phyloP scores from a whole-genome alignment of 2,329 filamentous ascomycete genomes.

The Alternaria panax region DNA sequence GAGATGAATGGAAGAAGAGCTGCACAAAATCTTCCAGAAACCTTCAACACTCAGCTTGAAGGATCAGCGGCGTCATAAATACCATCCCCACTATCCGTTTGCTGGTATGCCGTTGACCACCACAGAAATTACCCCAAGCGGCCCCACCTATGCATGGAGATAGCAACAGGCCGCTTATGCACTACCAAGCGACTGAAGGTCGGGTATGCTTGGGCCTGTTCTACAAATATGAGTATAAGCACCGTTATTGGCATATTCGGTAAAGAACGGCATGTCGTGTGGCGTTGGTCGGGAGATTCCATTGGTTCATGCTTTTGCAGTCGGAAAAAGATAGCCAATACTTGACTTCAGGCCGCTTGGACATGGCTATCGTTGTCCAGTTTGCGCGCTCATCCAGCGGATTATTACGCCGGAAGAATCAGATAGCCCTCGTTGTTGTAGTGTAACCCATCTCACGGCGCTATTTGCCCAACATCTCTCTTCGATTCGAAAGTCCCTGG shows the following conservation, averaged over 20 bases:
- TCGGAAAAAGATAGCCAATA: conserved; percentile 35
- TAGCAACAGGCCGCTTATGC: background rate
- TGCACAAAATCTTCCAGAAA: background rate
- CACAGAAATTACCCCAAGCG: conserved; percentile 9
- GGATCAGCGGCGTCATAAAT: conserved; percentile 9
- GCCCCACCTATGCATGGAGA: conserved; percentile 23
- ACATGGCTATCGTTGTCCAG: conserved; percentile 16
- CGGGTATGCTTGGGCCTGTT: background rate
- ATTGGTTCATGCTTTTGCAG: conserved; percentile 15
- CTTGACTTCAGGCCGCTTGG: background rate
- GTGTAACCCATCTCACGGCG: background rate
- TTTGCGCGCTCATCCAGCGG: background rate
- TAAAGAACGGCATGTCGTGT: conserved; percentile 12
- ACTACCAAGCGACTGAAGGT: background rate
- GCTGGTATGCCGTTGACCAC: background rate
- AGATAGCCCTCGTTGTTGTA: background rate
- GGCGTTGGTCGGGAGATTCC: conserved; percentile 8
- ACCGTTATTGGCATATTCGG: conserved; percentile 10
- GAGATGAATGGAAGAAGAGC: background rate
- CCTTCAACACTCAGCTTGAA: background rate
- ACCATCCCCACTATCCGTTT: conserved; percentile 6
- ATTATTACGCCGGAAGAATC: background rate
- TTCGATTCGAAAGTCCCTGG: background rate
- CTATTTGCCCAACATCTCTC: background rate
- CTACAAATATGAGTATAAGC: conserved; percentile 7